phyloP scores from a whole-genome alignment of 345 rosid species.

The Eucalyptus urophylla region DNA sequence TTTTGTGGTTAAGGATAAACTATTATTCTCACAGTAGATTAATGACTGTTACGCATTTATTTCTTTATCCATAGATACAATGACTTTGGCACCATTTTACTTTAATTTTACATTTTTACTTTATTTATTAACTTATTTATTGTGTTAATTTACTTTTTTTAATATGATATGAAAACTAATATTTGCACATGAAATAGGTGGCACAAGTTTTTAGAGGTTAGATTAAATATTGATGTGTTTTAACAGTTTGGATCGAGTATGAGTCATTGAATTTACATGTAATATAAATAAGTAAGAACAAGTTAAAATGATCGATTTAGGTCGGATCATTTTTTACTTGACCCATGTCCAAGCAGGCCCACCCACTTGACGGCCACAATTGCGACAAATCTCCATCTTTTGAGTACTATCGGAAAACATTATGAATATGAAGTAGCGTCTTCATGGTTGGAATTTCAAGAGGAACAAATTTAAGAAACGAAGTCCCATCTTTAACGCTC shows the following conservation, averaged over 20 bases:
- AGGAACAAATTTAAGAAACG: neutral
- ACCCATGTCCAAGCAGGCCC: neutral
- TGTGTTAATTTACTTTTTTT: no score
- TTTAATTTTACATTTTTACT: neutral
- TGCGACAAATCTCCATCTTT: neutral
- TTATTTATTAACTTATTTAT: neutral
- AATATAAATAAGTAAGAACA: accelerated
- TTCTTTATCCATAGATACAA: no score
- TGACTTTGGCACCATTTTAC: neutral
- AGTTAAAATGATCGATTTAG: accelerated
- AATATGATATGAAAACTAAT: neutral
- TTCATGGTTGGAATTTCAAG: neutral
- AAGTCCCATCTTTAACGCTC: neutral
- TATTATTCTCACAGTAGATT: no score
- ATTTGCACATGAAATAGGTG: neutral
- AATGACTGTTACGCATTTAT: accelerated
- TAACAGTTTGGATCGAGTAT: neutral
- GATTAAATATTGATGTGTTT: neutral
- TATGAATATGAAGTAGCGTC: neutral
- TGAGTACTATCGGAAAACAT: neutral
- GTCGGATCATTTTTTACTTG: accelerated
- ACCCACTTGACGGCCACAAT: accelerated
- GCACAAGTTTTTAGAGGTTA: accelerated
- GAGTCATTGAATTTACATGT: neutral
- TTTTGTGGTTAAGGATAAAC: no score